A percentile compares a stretch with the other conserved stretches of the same genome.
These are phyloP conservation scores for Auricularia heimuer DNA, from an alignment of 768 basidiomycete species.

Conservation along the genomic window DNA sequence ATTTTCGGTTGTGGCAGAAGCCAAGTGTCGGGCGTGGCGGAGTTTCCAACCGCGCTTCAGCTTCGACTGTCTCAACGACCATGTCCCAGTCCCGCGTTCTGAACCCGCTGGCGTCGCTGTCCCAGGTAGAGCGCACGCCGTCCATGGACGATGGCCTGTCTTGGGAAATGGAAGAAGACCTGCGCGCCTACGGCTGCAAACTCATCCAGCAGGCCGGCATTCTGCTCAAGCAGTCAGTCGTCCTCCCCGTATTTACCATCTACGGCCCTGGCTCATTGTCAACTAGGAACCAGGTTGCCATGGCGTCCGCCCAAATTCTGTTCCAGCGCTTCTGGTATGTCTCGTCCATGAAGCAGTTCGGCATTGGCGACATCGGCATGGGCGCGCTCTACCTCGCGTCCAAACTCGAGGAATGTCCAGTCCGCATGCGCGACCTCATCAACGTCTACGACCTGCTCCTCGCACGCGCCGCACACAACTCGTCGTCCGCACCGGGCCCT, in stretches of 20 bases:
- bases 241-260: neutral
- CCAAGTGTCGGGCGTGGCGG: neutral
- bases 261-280: neutral
- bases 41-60: neutral
- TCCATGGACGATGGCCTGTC: conserved; percentile 79
- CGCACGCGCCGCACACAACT: conserved; percentile 56
- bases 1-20: too few species aligned
- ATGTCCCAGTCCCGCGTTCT: conserved; percentile 28
- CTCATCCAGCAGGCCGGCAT: conserved; percentile 92
- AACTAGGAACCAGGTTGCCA: conserved; percentile 85
- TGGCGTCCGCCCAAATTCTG: conserved; percentile 91
- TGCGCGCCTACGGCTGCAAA: conserved; percentile 86
- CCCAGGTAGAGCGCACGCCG: conserved; percentile 71
- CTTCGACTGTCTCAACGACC: conserved; percentile 3
- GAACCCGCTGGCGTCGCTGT: conserved; percentile 74
- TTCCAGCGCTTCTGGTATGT: conserved; percentile 98
- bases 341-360: conserved; percentile 88
- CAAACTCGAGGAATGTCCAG: conserved; percentile 84
- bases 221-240: conserved; percentile 73
- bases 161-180: conserved; percentile 70
- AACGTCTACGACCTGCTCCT: conserved; percentile 87
- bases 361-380: conserved; percentile 83
- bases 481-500: conserved; percentile 19
- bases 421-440: conserved; percentile 88
- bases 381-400: conserved; percentile 82